Evolutionary conservation across 805 yeast genomes (phyloP).

Genomic region (Jamesozyma hellenica): DNA sequence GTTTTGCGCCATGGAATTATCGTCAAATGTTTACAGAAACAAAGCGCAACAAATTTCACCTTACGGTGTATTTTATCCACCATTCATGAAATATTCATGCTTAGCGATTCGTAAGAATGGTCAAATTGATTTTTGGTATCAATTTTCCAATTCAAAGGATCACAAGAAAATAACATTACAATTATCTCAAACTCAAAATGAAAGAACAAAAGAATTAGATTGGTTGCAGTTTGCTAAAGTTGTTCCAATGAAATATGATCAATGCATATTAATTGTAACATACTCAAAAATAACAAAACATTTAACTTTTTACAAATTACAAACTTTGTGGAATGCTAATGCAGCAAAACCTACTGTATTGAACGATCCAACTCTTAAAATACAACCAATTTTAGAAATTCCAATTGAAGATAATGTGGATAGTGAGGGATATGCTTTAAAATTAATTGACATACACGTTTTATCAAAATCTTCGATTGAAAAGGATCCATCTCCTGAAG

Average conservation of each 20-base stretch:
- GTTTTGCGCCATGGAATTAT: constrained; percentile 25
- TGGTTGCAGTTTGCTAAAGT: constrained; percentile 27
- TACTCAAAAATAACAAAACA: constrained; percentile 20
- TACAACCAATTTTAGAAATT: constrained; percentile 19
- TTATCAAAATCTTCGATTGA: constrained; percentile 23
- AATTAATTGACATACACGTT: constrained; percentile 18
- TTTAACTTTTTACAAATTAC: constrained; percentile 23
- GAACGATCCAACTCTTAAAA: constrained; percentile 25
- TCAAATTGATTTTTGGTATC: constrained; percentile 31
- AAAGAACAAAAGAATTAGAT: constrained; percentile 21
- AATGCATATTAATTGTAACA: constrained; percentile 23
- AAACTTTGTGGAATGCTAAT: constrained; percentile 26
- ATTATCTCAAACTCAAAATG: constrained; percentile 15
- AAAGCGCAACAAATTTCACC: constrained; percentile 29
- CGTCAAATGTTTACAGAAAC: constrained; percentile 21
- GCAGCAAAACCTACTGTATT: constrained; percentile 16
- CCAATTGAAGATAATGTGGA: constrained; percentile 16
- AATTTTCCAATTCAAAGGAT: constrained; percentile 30
- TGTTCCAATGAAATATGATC: constrained; percentile 27
- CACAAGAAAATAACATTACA: constrained; percentile 28
- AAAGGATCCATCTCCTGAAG: constrained; percentile 22
- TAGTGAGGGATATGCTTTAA: constrained; percentile 16
- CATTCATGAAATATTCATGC: constrained; percentile 31
- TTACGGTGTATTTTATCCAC: constrained; percentile 29
- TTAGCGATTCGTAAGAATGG: constrained; percentile 28